Conservation (phyloP, 2,329 filamentous ascomycete species). For the Colletotrichum sansevieriae region DNA sequence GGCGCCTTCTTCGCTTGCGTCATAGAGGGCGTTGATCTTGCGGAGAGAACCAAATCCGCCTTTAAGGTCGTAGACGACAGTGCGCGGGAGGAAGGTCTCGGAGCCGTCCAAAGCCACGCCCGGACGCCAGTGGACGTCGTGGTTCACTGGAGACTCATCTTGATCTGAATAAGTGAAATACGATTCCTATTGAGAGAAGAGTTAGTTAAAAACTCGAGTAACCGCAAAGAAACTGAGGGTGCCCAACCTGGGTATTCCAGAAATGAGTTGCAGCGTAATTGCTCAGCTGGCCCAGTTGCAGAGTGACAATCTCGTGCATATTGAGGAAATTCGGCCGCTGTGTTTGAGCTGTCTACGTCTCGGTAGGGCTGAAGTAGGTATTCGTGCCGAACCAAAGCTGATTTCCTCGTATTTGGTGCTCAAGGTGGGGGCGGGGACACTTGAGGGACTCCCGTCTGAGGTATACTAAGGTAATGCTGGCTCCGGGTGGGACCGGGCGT, state of each 20-base stretch:
- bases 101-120: constrained; percentile 85
- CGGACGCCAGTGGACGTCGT: constrained; percentile 89
- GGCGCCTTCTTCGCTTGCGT: constrained; percentile 55
- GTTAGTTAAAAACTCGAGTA: not conserved
- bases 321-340: not conserved
- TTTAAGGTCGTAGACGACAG: constrained; percentile 95
- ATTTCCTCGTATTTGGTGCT: not conserved
- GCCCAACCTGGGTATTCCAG: constrained; percentile 87
- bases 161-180: constrained; percentile 90
- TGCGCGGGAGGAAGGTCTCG: constrained; percentile 93
- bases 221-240: not conserved
- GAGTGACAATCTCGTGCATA: constrained; percentile 96
- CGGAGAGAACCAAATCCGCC: constrained; percentile 90
- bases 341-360: no score
- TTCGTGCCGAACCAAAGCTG: no score
- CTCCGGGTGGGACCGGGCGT: no score
- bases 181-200: constrained; percentile 76
- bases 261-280: constrained; percentile 97
- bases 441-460: not conserved
- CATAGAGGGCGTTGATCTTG: constrained; percentile 91
- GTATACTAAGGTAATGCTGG: not conserved
- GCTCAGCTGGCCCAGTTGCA: constrained; percentile 92
- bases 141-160: constrained; percentile 77
- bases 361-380: no score
- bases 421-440: not conserved